Base-by-base conservation (phyloP, 192 early-diverging fungal genomes). In the Dissophora globulifera region DNA sequence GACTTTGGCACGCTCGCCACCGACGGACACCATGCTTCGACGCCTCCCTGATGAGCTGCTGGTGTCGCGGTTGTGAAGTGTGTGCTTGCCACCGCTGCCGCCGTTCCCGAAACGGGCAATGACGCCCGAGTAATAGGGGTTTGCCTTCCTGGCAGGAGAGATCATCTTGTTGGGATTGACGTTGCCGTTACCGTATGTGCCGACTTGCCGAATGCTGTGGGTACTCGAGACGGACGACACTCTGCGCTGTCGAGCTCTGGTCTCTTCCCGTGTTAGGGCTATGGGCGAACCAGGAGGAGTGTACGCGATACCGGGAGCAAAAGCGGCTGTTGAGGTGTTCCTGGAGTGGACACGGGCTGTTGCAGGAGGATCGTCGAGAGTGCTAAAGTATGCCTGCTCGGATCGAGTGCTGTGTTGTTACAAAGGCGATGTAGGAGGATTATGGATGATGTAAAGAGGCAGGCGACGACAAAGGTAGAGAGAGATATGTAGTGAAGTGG, bases 191-290 rank as follows among this genome's bases (percentile, higher is more conserved):
- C 63, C 72, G 58, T 76, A 76, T 17, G 72, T 5, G 35, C 72
- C 72, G 22, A 76, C 46, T 29, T 76, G 72, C 25, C 72, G 62
- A 42, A 76, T 76, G 15, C 72, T 76, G 52, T 76, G 72, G 51
- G 45, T 76, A 45, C 72, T 76, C 2, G 72, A 76, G 15, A 76
- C 63, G 17, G 72, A 76, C 6, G 72, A 76, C 1, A 76, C 72
- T 29, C 72, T 58, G 50, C 72, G 72, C 19, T 76, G 72, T 9
- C 72, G 72, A 19, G 72, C 50, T 41, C 54, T 76, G 43, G 32
- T 50, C 4, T 49, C 63, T 9, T 58, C 33, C 4, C 51, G 33
- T 4, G 58, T 50, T 22, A 61, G 30, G 12, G 58, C 46, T 22
- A 61, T 22, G 12, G 63, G 58, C 4, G 58, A 57, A 23, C 51